Base-by-base conservation (phyloP, 768 basidiomycete genomes). In the Termitomyces sp. region DNA sequence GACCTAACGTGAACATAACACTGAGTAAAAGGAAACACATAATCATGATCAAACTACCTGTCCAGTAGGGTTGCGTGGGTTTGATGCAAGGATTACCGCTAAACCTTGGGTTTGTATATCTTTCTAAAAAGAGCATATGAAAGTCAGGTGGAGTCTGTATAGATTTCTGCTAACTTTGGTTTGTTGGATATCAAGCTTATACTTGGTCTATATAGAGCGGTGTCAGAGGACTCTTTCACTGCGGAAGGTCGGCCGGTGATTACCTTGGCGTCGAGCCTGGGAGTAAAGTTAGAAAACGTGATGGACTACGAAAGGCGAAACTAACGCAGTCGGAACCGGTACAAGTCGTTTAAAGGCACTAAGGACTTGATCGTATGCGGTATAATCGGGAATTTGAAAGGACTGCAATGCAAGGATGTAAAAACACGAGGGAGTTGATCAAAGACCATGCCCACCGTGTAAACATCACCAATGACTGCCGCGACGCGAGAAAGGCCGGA, bases 61-160 rank as follows among this genome's bases (percentile, higher is more conserved):
- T n/a, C 95, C 94, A 1, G 95, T 97, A 3, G 95, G 94, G 68
- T 97, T 98, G 54, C 94, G 85, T n/a, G 95, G 95, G 72, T 97
- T 98, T 24, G 91, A 94, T 0, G 92, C 90, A 45, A 95, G 76
- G 56, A 96, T 81, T 51, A 95, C 92, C 11, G 87, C 83, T 20
- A 95, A 76, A 14, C 93, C 92, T 72, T 94, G 92, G 1, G 80
- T 88, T 43, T 75, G 79, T 56, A 95, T 92, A 63, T 95, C 92
- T 75, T 78, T 87, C 84, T 89, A 58, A 72, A 72, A 66, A 55
- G 74, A 32, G 65, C 69, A 56, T 11, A 41, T 8, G 38, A 1
- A 60, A 20, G n/a, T 20, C 43, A 30, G 7, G 55, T 8, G n/a
- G 7, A 3, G n/a, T 10, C n/a, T 13, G 26, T n/a, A 16, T 13